Evolutionary conservation across 1,139 yeast genomes (phyloP).

Genomic region (Geotrichum australiense): DNA sequence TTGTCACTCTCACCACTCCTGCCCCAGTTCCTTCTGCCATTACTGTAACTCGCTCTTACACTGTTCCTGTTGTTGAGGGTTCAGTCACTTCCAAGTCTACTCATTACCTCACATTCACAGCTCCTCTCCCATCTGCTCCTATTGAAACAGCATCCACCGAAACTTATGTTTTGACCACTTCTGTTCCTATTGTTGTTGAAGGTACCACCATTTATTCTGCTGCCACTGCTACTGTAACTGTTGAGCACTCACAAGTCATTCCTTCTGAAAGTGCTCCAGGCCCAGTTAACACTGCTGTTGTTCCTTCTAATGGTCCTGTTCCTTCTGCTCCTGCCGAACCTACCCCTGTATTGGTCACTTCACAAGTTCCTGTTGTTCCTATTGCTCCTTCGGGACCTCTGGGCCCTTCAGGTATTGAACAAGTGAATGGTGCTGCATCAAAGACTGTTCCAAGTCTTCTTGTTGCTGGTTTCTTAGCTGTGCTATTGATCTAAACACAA

Average conservation of each 20-base stretch:
- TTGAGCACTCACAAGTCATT: conserved; percentile 1
- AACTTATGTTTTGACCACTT: no score
- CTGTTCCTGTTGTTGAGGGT: conserved; percentile 2
- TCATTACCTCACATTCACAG: no score
- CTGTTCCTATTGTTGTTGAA: conserved; percentile 3
- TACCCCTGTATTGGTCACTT: no score
- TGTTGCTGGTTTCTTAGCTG: conserved; percentile 4
- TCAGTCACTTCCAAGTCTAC: no score
- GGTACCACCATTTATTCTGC: neutral
- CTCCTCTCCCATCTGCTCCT: no score
- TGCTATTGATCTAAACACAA: conserved; percentile 1
- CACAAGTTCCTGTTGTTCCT: no score
- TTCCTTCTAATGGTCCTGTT: conserved; percentile 1
- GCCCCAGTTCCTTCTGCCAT: conserved; percentile 5
- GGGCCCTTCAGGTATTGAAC: no score
- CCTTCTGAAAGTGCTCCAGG: no score
- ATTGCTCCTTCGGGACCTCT: no score
- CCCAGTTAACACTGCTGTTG: conserved; percentile 4
- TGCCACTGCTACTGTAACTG: neutral
- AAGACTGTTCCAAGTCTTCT: neutral
- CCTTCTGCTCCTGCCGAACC: conserved; percentile 3
- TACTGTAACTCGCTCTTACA: conserved; percentile 1
- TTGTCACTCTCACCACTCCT: conserved; percentile 8
- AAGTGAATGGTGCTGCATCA: conserved; percentile 8
- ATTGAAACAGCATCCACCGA: no score